Percentiles rank a stretch among this genome's conserved stretches.
Evolutionary conservation across 2,329 filamentous ascomycete species (phyloP).

Genomic region (Penicillium sp.): DNA sequence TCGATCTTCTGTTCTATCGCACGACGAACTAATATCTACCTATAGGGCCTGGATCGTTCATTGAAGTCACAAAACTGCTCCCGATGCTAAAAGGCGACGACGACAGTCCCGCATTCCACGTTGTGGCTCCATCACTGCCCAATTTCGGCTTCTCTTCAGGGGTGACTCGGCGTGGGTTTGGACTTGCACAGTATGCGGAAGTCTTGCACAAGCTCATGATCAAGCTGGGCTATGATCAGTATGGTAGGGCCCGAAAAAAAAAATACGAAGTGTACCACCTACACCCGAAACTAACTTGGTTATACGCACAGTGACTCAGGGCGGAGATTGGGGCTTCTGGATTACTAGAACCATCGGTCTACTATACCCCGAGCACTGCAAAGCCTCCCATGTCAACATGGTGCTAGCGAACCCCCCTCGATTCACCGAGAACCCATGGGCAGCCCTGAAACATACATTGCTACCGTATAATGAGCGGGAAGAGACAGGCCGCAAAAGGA

Average conservation of each 20-base stretch:
- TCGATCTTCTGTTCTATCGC: background rate
- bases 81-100: conserved; percentile 35
- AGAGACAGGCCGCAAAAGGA: conserved; percentile 12
- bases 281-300: background rate
- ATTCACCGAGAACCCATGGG: conserved; percentile 46
- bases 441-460: conserved; percentile 36
- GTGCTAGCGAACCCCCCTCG: conserved; percentile 43
- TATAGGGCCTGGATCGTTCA: conserved; percentile 55
- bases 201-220: conserved; percentile 60
- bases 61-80: conserved; percentile 45
- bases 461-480: conserved; percentile 15
- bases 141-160: conserved; percentile 49
- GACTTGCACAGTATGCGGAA: conserved; percentile 55
- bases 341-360: conserved; percentile 56
- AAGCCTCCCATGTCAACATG: conserved; percentile 57
- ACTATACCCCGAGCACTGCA: conserved; percentile 50
- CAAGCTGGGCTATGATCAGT: conserved; percentile 56
- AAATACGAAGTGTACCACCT: background rate
- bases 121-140: conserved; percentile 48
- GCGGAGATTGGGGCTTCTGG: conserved; percentile 61
- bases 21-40: background rate
- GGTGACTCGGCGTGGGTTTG: conserved; percentile 44
- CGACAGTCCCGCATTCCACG: conserved; percentile 41
- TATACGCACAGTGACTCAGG: conserved; percentile 42
- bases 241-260: conserved; percentile 30